Base-by-base conservation (phyloP, 139 green algal species). In the Coccomyxa sp. region DNA sequence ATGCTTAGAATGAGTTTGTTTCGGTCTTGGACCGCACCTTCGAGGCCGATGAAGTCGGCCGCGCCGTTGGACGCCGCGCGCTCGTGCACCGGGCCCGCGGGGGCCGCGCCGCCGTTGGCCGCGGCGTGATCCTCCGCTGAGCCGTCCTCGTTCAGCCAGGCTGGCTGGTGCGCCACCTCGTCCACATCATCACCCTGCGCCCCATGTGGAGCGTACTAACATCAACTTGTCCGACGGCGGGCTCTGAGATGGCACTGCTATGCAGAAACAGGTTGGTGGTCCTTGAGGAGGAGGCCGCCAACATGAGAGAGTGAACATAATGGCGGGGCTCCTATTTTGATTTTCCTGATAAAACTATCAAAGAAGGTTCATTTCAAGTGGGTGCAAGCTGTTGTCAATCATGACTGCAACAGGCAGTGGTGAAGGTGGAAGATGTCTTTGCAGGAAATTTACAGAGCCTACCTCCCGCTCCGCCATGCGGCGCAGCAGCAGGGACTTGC, bases 401-500 rank as follows among this genome's bases (percentile, higher is more conserved):
- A 51, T 51, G 38, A 51, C 38, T 51, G 38, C 38, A 51, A 51
- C 38, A 51, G 38, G 38, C 38, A 51, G 38, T 7, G 38, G 3
- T 51, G 38, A 51, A 51, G 38, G 38, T 7, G 7, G 3, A 51
- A 51, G 3, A 51, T 51, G n/a, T n/a, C n/a, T n/a, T n/a, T n/a
- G 38, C 38, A 51, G 38, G 38, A 51, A 11, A 7, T 11, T 51
- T 3, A 3, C 3, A 0, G 76, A 14, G 76, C 14, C 3, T 60
- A 86, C 89, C 83, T 92, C 90, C 28, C 86, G 84, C 81, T 92
- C 84, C 58, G 89, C 88, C 82, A 96, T 87, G 32, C 91, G 90
- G 27, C 91, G 91, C 80, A 97, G 87, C 84, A 96, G 88, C 63
- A 92, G 88, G 12, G 89, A 94, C 87, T 92, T 88, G 51, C 91